Conservation (phyloP, 2,329 filamentous ascomycete genomes). For the Hypoxylon sp. region DNA sequence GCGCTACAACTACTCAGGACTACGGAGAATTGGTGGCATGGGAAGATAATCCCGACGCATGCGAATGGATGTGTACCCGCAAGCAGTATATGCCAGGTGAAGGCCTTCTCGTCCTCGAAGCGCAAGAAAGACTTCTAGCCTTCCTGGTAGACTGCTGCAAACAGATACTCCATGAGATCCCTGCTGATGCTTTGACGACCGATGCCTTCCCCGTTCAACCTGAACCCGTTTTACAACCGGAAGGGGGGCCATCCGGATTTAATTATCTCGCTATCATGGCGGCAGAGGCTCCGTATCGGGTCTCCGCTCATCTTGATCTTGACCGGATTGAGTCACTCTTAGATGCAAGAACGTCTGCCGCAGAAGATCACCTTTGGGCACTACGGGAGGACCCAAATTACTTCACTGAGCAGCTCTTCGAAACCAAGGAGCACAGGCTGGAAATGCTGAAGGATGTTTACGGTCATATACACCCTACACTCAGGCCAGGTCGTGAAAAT, state of each 20-base stretch:
- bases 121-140: slow-evolving; percentile 63
- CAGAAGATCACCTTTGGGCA: slow-evolving; percentile 69
- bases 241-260: slow-evolving; percentile 54
- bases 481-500: slow-evolving; percentile 33
- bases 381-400: slow-evolving; percentile 73
- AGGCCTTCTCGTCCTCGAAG: slow-evolving; percentile 66
- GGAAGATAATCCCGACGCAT: slow-evolving; percentile 57
- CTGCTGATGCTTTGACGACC: slow-evolving; percentile 50
- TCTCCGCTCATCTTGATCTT: slow-evolving; percentile 64
- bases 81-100: slow-evolving; percentile 61
- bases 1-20: slow-evolving; percentile 45
- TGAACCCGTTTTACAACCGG: slow-evolving; percentile 56
- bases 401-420: slow-evolving; percentile 63
- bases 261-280: slow-evolving; percentile 59
- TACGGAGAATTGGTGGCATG: slow-evolving; percentile 58
- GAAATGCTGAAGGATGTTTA: slow-evolving; percentile 61
- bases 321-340: slow-evolving; percentile 62
- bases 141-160: slow-evolving; percentile 67
- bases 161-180: slow-evolving; percentile 67
- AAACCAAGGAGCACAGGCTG: slow-evolving; percentile 63
- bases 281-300: slow-evolving; percentile 67
- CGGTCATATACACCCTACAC: slow-evolving; percentile 53
- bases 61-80: slow-evolving; percentile 55
- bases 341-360: slow-evolving; percentile 57
- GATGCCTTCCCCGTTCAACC: slow-evolving; percentile 56